Base-by-base conservation (phyloP, 176 grass and related monocot genomes). In the Puccinellia tenuiflora region DNA sequence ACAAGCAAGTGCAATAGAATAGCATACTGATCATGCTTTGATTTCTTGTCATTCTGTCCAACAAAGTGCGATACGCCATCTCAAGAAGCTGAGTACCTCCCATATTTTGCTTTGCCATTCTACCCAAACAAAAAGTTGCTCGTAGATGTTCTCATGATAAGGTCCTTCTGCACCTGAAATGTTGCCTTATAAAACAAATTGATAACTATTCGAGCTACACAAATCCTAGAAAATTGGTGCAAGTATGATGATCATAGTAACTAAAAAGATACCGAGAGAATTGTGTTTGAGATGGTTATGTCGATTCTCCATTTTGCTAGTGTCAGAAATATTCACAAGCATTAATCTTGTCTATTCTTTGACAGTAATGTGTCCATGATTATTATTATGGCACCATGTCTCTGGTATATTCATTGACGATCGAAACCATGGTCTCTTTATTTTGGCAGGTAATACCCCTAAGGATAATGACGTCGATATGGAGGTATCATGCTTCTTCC, bases 401-500 rank as follows among this genome's bases (percentile, higher is more conserved):
- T 40, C 30, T 39, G 20, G 11, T 34, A 16, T 43, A 21, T 45
- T 73, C 26, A 24, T 73, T 78, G 55, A 63, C 9, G 67, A 39
- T 17, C 12, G 61, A 29, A 81, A 9, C 34, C 66, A 37, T 43
- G 46, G 56, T 37, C 73, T 86, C 7, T 72, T 76, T 39, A 42
- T 75, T 54, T 86, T 80, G 33, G 52, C 90, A 92, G 90, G 86
- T 72, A 76, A 89, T 55, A 25, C 60, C 29, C 76, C 79, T 13
- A 86, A 83, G 76, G 83, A 86, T 22, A 75, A 48, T 2, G 76
- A 89, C 24, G 70, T 54, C 16, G 26, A 62, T 63, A 84, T 89
- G 86, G 86, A 81, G 67, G 84, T 86, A 80, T 20, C 33, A 14
- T 71, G 20, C 39, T 86, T 70, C 3, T 60, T 6, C 15, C 16